A percentile compares a stretch with the other conserved stretches of the same genome.
Conservation (phyloP, 2,329 filamentous ascomycete species). For the Chrysoporthe austroafricana region DNA sequence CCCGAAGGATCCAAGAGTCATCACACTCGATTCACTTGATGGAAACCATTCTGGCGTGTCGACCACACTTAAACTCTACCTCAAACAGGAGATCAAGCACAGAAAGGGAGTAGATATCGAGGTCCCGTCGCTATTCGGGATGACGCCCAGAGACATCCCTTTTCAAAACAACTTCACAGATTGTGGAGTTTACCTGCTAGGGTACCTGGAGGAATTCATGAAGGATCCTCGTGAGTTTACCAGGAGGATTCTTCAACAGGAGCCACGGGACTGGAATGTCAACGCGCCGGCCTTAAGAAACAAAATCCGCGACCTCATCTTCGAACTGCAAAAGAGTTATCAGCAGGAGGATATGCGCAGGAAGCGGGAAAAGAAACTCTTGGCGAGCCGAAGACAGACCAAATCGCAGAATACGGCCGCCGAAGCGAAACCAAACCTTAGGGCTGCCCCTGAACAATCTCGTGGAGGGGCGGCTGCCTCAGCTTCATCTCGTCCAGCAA, state of each 20-base stretch:
- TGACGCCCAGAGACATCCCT: slow-evolving; percentile 77
- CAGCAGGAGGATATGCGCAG: slow-evolving; percentile 46
- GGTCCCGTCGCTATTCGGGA: slow-evolving; percentile 45
- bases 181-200: slow-evolving; percentile 85
- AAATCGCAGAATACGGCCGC: slow-evolving; percentile 8
- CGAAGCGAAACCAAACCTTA: not conserved
- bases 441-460: not conserved
- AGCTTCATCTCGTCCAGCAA: not conserved
- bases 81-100: slow-evolving; percentile 71
- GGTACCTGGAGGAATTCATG: slow-evolving; percentile 83
- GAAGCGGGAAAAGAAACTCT: slow-evolving; percentile 39
- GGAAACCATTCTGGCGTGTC: slow-evolving; percentile 65
- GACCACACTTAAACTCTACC: slow-evolving; percentile 73
- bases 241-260: slow-evolving; percentile 64
- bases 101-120: slow-evolving; percentile 54
- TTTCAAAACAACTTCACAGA: slow-evolving; percentile 83
- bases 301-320: slow-evolving; percentile 68
- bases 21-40: slow-evolving; percentile 88
- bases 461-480: not conserved
- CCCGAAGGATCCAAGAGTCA: slow-evolving; percentile 67
- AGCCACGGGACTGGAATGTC: slow-evolving; percentile 57
- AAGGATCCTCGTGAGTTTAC: slow-evolving; percentile 73
- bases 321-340: slow-evolving; percentile 64
- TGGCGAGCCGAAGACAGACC: slow-evolving; percentile 13
- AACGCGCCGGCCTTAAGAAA: slow-evolving; percentile 63